These are phyloP conservation scores for Gracilaria domingensis DNA, from an alignment of 23 red algal genomes.

Conservation along the genomic window DNA sequence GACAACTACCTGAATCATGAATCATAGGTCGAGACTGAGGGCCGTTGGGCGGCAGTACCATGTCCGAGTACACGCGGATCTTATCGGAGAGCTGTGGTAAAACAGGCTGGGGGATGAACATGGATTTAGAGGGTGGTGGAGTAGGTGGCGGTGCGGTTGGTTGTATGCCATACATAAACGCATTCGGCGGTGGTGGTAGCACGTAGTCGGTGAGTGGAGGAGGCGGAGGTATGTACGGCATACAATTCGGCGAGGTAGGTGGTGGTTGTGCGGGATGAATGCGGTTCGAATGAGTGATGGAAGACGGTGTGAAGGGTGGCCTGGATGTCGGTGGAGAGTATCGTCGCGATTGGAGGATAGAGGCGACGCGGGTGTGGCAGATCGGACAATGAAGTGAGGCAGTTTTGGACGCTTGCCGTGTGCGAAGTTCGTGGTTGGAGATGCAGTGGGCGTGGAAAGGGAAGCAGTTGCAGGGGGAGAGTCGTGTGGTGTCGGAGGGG, in stretches of 20 bases:
- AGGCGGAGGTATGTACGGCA: neutral
- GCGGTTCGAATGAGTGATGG: neutral
- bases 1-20: neutral
- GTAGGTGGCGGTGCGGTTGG: neutral
- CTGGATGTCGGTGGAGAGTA: neutral
- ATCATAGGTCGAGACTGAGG: neutral
- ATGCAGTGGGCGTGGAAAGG: slow-evolving; percentile 24
- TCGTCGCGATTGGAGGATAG: neutral
- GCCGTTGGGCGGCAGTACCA: neutral
- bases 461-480: neutral
- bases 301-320: neutral
- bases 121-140: neutral
- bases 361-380: neutral
- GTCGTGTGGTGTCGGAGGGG: neutral
- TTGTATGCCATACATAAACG: neutral
- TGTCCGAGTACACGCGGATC: slow-evolving; percentile 2
- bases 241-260: neutral
- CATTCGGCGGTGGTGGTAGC: neutral
- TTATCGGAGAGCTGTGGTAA: neutral
- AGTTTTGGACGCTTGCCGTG: neutral
- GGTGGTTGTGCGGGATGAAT: slow-evolving; percentile 3
- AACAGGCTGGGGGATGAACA: neutral
- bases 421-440: neutral
- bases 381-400: neutral
- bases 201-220: neutral